These are phyloP conservation scores for Phytophthora hybrid DNA, from an alignment of 352 stramenopile genomes.

Conservation along the genomic window DNA sequence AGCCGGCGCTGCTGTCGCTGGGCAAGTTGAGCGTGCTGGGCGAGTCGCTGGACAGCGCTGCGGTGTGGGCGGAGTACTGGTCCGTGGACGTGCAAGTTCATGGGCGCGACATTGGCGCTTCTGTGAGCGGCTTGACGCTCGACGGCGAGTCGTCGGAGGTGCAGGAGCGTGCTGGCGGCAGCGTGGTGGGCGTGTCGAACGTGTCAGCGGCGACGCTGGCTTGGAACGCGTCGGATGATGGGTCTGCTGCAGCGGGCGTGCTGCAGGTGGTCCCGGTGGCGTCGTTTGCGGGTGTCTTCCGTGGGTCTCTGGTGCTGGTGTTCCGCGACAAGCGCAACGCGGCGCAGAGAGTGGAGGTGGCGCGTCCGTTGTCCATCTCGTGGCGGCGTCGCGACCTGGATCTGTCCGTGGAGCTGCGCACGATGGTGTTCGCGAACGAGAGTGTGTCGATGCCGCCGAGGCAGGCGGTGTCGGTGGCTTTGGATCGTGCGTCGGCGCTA, in stretches of 20 bases:
- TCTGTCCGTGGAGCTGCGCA: constrained; percentile 15
- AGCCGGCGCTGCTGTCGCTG: constrained; percentile 21
- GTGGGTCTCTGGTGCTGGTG: constrained; percentile 19
- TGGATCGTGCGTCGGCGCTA: constrained; percentile 21
- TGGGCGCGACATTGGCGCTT: neutral
- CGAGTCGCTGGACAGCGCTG: constrained; percentile 5
- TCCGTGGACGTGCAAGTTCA: constrained; percentile 13
- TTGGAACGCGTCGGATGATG: constrained; percentile 3
- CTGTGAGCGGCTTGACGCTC: neutral
- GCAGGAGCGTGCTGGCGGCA: constrained; percentile 6
- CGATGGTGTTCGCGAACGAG: constrained; percentile 28
- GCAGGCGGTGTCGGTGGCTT: constrained; percentile 23
- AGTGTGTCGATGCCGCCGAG: constrained; percentile 30
- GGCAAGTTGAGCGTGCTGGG: constrained; percentile 1
- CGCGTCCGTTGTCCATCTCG: constrained; percentile 7
- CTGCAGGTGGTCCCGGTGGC: constrained; percentile 8
- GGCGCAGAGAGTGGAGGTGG: constrained; percentile 22
- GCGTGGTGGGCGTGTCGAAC: constrained; percentile 13
- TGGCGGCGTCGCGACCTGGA: constrained; percentile 12
- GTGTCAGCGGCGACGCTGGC: constrained; percentile 9
- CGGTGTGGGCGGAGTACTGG: constrained; percentile 18
- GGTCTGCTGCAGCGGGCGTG: constrained; percentile 5
- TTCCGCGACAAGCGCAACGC: constrained; percentile 20
- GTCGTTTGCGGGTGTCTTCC: constrained; percentile 10
- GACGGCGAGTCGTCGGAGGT: constrained; percentile 1